Conservation (phyloP, 306 rosid species). For the Trifolium dubium region DNA sequence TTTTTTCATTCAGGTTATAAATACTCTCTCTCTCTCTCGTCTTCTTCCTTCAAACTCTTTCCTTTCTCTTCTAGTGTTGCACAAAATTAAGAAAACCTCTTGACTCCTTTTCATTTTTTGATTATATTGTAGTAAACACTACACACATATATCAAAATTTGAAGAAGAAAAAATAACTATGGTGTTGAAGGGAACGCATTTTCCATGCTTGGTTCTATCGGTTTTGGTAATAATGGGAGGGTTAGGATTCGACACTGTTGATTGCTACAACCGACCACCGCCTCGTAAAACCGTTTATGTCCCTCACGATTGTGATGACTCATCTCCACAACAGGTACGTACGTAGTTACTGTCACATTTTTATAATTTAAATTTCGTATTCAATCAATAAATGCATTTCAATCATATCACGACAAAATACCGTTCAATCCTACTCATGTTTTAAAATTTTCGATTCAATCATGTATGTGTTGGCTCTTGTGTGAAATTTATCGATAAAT, state of each 20-base stretch:
- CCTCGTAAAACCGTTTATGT: slow-evolving; percentile 35
- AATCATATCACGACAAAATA: slow-evolving; percentile 1
- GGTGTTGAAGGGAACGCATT: not conserved
- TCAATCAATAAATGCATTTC: not conserved
- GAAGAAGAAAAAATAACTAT: too few relatives aligned
- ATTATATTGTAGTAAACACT: too few relatives aligned
- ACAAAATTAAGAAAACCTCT: too few relatives aligned
- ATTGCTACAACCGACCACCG: slow-evolving; percentile 46
- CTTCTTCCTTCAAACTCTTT: too few relatives aligned
- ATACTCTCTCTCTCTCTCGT: too few relatives aligned
- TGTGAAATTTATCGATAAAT: too few relatives aligned
- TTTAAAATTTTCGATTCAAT: not conserved
- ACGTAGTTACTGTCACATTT: not conserved
- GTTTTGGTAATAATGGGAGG: not conserved
- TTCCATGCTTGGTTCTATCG: not conserved
- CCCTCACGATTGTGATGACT: not conserved
- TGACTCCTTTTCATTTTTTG: too few relatives aligned
- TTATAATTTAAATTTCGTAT: not conserved
- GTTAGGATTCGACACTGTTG: slow-evolving; percentile 10
- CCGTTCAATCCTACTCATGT: not conserved
- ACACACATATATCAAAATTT: too few relatives aligned
- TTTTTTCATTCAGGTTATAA: too few relatives aligned
- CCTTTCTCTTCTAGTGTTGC: too few relatives aligned
- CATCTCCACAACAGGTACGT: slow-evolving; percentile 50
- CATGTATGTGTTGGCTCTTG: too few relatives aligned